phyloP scores from a whole-genome alignment of 306 rosid species.

The Herpetospermum pedunculosum region DNA sequence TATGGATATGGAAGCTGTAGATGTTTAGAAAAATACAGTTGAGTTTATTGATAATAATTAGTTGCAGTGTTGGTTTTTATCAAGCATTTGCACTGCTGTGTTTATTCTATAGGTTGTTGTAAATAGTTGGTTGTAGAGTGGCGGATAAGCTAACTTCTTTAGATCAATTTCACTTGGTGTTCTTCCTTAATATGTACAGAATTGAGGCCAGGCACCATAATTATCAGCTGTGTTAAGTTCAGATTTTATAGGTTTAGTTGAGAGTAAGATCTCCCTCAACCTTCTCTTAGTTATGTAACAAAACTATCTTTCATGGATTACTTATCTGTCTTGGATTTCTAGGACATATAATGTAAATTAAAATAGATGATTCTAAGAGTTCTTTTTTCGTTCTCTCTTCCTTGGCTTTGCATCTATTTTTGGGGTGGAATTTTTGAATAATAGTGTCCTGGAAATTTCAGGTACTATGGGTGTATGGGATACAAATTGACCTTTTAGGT shows the following conservation, averaged over 20 bases:
- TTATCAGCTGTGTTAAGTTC: not conserved
- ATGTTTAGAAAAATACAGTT: conserved; percentile 1
- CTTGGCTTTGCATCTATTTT: not conserved
- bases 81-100: not conserved
- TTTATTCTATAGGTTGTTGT: not conserved
- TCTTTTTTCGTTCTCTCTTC: not conserved
- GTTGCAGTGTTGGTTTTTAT: not conserved
- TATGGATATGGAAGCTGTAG: not conserved
- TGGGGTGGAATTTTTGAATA: too few species aligned
- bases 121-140: not conserved
- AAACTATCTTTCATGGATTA: not conserved
- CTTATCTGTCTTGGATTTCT: not conserved
- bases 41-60: not conserved
- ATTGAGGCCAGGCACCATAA: not conserved
- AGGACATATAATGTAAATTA: not conserved
- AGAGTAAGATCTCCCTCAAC: not conserved
- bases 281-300: not conserved
- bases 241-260: not conserved
- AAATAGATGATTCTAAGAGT: not conserved
- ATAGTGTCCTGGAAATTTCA: too few species aligned
- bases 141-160: not conserved
- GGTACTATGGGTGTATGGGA: too few species aligned
- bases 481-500: too few species aligned
- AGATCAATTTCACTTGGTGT: not conserved
- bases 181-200: not conserved